A percentile compares a stretch with the other conserved stretches of the same genome.
phyloP scores from a whole-genome alignment of 495 filamentous ascomycete species.

The Hypoxylon fragiforme region DNA sequence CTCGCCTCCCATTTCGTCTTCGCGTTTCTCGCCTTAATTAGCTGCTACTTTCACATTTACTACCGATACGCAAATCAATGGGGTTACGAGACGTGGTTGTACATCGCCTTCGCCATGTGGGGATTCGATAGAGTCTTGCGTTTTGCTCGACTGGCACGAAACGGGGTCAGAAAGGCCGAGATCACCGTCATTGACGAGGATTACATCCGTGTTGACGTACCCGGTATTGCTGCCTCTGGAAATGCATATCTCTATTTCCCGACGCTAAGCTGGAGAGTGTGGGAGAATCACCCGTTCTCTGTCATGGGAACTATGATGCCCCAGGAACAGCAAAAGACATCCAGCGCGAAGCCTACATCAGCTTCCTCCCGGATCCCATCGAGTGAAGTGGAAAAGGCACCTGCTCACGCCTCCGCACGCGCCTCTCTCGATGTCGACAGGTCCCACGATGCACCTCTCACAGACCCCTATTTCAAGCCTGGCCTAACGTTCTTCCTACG shows the following conservation, averaged over 20 bases:
- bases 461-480: neutral
- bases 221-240: constrained; percentile 35
- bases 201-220: constrained; percentile 45
- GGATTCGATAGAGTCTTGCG: constrained; percentile 43
- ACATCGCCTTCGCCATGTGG: constrained; percentile 44
- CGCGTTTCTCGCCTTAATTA: constrained; percentile 33
- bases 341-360: neutral
- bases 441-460: neutral
- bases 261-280: constrained; percentile 40
- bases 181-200: constrained; percentile 40
- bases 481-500: constrained; percentile 29
- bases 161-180: constrained; percentile 37
- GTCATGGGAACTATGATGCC: constrained; percentile 17
- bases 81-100: constrained; percentile 49
- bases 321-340: neutral
- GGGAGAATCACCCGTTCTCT: constrained; percentile 57
- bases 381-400: constrained; percentile 1
- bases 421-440: neutral
- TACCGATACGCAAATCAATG: constrained; percentile 34
- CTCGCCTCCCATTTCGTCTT: constrained; percentile 33
- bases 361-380: neutral
- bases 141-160: constrained; percentile 35
- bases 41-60: constrained; percentile 42
- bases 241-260: constrained; percentile 49
- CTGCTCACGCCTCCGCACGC: neutral